Conservation (phyloP, 2,329 filamentous ascomycete species). For the Hymenoscyphus fraxineus region DNA sequence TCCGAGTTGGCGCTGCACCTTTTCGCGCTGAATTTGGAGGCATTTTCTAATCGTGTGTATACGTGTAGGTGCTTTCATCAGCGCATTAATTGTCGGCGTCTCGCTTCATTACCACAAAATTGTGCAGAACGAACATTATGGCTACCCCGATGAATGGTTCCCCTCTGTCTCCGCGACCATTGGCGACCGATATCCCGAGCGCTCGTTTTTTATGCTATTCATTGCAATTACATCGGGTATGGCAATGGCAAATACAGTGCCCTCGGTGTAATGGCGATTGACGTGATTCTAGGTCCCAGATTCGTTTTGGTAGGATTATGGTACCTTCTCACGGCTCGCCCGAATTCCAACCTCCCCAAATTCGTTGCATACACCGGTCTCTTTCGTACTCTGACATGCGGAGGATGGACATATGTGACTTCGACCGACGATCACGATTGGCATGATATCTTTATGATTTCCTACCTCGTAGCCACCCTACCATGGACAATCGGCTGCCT, state of each 20-base stretch:
- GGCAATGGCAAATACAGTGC: slow-evolving; percentile 27
- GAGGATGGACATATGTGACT: slow-evolving; percentile 97
- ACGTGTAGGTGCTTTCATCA: slow-evolving; percentile 70
- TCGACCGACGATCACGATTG: slow-evolving; percentile 97
- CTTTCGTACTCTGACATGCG: slow-evolving; percentile 87
- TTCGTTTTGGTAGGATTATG: slow-evolving; percentile 88
- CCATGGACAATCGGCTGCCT: slow-evolving; percentile 95
- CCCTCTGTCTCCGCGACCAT: slow-evolving; percentile 95
- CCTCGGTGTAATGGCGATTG: slow-evolving; percentile 15
- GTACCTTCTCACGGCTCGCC: slow-evolving; percentile 81
- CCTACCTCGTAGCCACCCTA: slow-evolving; percentile 87
- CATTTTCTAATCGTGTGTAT: slow-evolving; percentile 19
- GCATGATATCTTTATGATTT: slow-evolving; percentile 99
- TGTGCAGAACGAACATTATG: slow-evolving; percentile 93
- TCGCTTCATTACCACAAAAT: slow-evolving; percentile 93
- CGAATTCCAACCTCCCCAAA: slow-evolving; percentile 72
- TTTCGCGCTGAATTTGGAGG: background rate
- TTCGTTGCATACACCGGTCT: slow-evolving; percentile 76
- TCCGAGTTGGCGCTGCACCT: background rate
- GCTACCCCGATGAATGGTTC: slow-evolving; percentile 94
- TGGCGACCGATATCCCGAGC: slow-evolving; percentile 93
- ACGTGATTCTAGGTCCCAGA: slow-evolving; percentile 62
- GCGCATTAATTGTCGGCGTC: slow-evolving; percentile 76
- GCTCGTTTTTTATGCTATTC: slow-evolving; percentile 94
- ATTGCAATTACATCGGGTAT: slow-evolving; percentile 90